Evolutionary conservation across 768 basidiomycete genomes (phyloP).

Genomic region (Collybia mongolica): DNA sequence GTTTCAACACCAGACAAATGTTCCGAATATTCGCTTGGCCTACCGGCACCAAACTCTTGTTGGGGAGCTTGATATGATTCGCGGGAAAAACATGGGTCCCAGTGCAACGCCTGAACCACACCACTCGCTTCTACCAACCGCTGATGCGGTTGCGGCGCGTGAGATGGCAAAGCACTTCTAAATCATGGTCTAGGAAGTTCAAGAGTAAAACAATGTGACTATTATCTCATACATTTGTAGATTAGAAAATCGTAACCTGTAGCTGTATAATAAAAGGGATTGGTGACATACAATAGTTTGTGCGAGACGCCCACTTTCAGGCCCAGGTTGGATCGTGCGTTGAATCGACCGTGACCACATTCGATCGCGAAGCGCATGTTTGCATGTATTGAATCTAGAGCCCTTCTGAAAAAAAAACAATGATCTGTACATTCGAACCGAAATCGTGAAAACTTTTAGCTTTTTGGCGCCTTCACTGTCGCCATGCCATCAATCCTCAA

Average conservation of each 20-base stretch:
- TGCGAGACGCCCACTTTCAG: no score
- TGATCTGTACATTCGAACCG: no score
- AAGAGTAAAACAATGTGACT: no score
- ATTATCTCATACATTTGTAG: neutral
- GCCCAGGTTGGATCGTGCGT: no score
- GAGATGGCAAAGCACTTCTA: slow-evolving; percentile 28
- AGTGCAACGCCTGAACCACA: slow-evolving; percentile 13
- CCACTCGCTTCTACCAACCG: slow-evolving; percentile 26
- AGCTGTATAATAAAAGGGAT: neutral
- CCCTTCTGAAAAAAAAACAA: slow-evolving; percentile 13
- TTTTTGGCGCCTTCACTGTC: no score
- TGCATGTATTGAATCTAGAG: slow-evolving; percentile 10
- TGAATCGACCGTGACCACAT: neutral
- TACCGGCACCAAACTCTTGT: slow-evolving; percentile 89
- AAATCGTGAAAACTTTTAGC: no score
- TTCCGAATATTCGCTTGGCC: slow-evolving; percentile 87
- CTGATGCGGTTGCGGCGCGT: slow-evolving; percentile 34
- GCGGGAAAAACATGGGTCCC: slow-evolving; percentile 20
- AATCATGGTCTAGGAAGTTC: neutral
- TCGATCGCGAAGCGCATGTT: slow-evolving; percentile 3
- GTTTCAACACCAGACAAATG: slow-evolving; percentile 73
- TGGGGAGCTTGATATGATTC: slow-evolving; percentile 79
- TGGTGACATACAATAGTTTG: no score
- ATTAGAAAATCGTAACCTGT: neutral
- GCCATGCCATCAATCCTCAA: neutral